Conservation (phyloP, 306 rosid species). For the Mucuna pruriens region DNA sequence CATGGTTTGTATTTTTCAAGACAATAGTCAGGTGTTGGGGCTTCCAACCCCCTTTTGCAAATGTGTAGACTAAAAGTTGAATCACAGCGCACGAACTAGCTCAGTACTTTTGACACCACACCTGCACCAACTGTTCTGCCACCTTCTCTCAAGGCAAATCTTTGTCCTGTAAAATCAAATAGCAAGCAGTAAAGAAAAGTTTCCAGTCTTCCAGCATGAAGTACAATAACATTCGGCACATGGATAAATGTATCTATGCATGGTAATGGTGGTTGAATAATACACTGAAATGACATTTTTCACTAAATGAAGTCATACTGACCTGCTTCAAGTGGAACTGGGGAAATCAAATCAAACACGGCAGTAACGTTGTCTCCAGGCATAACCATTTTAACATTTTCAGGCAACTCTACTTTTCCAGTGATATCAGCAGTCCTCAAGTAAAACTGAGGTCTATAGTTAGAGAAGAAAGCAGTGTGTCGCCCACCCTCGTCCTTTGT, state of each 20-base stretch:
- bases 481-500: slow-evolving; percentile 99
- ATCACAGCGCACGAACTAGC: slow-evolving; percentile 41
- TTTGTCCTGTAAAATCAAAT: slow-evolving; percentile 72
- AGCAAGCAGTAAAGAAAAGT: slow-evolving; percentile 16
- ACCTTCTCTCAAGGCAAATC: slow-evolving; percentile 99
- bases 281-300: background rate
- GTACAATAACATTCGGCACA: background rate
- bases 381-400: slow-evolving; percentile 95
- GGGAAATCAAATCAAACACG: slow-evolving; percentile 74
- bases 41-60: slow-evolving; percentile 36
- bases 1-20: slow-evolving; percentile 46
- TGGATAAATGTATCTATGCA: background rate
- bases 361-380: slow-evolving; percentile 98
- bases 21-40: slow-evolving; percentile 31
- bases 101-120: slow-evolving; percentile 91
- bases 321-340: slow-evolving; percentile 97
- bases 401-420: slow-evolving; percentile 94
- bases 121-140: slow-evolving; percentile 99
- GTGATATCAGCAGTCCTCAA: slow-evolving; percentile 97
- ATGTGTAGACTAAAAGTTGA: slow-evolving; percentile 38
- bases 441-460: slow-evolving; percentile 96
- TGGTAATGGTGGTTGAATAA: background rate
- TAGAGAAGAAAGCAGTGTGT: slow-evolving; percentile 95
- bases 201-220: slow-evolving; percentile 1
- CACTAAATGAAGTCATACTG: slow-evolving; percentile 27